These are phyloP conservation scores for Boehmeria nivea DNA, from an alignment of 306 rosid genomes.

Conservation along the genomic window DNA sequence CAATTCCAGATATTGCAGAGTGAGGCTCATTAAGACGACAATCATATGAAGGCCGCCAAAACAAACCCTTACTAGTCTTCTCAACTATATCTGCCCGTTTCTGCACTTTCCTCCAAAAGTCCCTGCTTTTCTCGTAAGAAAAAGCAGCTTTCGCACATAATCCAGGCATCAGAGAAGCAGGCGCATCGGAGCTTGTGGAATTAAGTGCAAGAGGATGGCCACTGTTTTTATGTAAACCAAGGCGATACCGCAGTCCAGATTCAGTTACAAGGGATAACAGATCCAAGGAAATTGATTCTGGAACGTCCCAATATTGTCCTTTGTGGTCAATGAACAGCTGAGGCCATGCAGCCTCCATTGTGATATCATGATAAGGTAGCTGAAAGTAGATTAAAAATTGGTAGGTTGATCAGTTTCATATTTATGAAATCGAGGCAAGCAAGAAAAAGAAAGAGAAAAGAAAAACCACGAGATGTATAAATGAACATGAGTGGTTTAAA, in stretches of 20 bases:
- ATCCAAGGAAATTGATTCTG: constrained; percentile 68
- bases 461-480: no score
- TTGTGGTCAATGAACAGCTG: constrained; percentile 81
- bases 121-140: constrained; percentile 53
- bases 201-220: constrained; percentile 56
- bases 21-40: constrained; percentile 61
- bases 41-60: constrained; percentile 53
- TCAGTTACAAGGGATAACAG: constrained; percentile 51
- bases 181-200: constrained; percentile 33
- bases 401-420: constrained; percentile 15
- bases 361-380: constrained; percentile 74
- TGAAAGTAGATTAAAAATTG: constrained; percentile 30
- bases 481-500: no score
- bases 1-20: constrained; percentile 64
- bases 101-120: constrained; percentile 56
- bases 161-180: constrained; percentile 63
- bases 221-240: constrained; percentile 68
- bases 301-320: constrained; percentile 89
- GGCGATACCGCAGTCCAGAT: constrained; percentile 66
- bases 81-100: constrained; percentile 20
- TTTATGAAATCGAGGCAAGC: constrained; percentile 5
- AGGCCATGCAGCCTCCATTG: constrained; percentile 87
- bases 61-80: constrained; percentile 17
- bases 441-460: no score
- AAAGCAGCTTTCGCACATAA: constrained; percentile 74